Percentiles rank a stretch among this genome's conserved stretches.
Evolutionary conservation across 106 monocot species (phyloP).

Genomic region (Agapanthus africanus): DNA sequence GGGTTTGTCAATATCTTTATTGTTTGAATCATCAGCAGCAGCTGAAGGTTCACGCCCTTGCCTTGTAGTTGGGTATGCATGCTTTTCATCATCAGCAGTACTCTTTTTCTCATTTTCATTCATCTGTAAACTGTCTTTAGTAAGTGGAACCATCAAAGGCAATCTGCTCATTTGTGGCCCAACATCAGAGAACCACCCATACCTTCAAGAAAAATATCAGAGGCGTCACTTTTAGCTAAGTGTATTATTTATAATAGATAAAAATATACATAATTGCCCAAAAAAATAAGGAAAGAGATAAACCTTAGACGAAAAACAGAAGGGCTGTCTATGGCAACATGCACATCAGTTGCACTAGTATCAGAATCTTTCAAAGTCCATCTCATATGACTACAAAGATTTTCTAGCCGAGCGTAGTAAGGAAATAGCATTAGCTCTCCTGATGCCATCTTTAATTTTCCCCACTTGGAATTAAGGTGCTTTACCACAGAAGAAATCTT

Average conservation of each 20-base stretch:
- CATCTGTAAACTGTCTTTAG: not conserved
- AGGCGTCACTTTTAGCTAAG: not conserved
- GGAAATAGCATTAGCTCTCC: slow-evolving; percentile 63
- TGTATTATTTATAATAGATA: not conserved
- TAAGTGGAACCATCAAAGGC: slow-evolving; percentile 1
- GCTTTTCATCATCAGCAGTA: slow-evolving; percentile 3
- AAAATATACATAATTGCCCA: not conserved
- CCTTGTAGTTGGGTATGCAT: slow-evolving; percentile 7
- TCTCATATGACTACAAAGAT: slow-evolving; percentile 18
- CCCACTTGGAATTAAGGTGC: slow-evolving; percentile 63
- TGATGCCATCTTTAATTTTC: slow-evolving; percentile 22
- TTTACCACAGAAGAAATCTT: slow-evolving; percentile 72
- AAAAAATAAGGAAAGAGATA: slow-evolving; percentile 1
- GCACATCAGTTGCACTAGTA: slow-evolving; percentile 44
- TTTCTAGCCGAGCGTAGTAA: slow-evolving; percentile 24
- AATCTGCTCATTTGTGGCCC: not conserved
- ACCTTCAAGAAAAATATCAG: slow-evolving; percentile 21
- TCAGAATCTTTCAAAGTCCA: slow-evolving; percentile 46
- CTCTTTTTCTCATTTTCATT: slow-evolving; percentile 5
- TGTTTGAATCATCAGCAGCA: not conserved
- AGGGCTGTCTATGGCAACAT: slow-evolving; percentile 46
- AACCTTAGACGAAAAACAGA: slow-evolving; percentile 60
- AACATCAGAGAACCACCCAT: slow-evolving; percentile 36
- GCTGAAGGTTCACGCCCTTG: not conserved
- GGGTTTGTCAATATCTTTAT: slow-evolving; percentile 3